A percentile compares a stretch with the other conserved stretches of the same genome.
Conservation (phyloP, 75 land plant genomes). For the Sequoiadendron giganteum region DNA sequence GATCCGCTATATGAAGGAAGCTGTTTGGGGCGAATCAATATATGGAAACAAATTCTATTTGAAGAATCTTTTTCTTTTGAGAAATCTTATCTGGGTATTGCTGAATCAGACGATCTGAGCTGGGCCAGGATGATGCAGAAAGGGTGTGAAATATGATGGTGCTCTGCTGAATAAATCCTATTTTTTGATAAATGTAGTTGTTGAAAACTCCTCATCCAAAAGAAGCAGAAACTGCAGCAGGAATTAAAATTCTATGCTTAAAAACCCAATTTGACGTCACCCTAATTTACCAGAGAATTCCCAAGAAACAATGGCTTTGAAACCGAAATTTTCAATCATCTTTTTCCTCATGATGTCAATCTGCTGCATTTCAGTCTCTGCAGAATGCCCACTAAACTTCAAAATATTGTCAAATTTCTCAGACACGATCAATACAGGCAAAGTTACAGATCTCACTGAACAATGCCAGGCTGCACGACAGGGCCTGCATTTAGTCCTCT, state of each 20-base stretch:
- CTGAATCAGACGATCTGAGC: neutral
- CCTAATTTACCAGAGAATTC: neutral
- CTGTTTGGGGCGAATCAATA: neutral
- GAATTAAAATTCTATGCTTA: neutral
- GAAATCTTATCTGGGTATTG: neutral
- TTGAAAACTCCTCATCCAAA: neutral
- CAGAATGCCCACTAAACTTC: constrained; percentile 54
- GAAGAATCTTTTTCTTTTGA: neutral
- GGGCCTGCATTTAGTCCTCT: constrained; percentile 46
- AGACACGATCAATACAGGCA: neutral
- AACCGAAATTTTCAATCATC: neutral
- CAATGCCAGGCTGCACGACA: constrained; percentile 42
- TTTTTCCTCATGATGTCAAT: neutral
- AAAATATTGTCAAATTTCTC: constrained; percentile 27
- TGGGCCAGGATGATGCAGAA: neutral
- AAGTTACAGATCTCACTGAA: constrained; percentile 6
- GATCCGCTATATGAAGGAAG: neutral
- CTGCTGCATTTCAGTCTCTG: constrained; percentile 4
- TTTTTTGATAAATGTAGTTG: neutral
- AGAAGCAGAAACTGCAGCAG: neutral
- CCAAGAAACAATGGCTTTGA: neutral
- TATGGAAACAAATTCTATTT: neutral
- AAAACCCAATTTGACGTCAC: neutral
- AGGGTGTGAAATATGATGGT: neutral
- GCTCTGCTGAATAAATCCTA: neutral